Base-by-base conservation (phyloP, 129 eudicot genomes). In the Apium graveolens region DNA sequence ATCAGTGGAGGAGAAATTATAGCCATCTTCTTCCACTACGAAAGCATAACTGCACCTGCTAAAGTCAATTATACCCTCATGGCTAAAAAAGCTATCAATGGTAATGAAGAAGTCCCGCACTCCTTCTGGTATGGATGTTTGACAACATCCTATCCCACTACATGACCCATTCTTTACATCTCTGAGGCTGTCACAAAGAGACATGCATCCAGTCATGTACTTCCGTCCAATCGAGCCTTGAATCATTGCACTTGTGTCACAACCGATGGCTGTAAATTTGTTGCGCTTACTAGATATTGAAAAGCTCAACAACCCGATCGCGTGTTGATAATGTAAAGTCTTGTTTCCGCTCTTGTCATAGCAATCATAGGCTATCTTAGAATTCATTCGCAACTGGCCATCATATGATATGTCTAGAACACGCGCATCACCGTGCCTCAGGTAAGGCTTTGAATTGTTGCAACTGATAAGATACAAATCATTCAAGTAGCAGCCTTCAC, bases 101-200 rank as follows among this genome's bases (percentile, higher is more conserved):
- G 1, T 0, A 2, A 85, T n/a, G 0, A n/a, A 0, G 26, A 34
- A 26, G 34, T 24, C 29, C 13, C 66, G 26, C 17, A 81, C 83
- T 13, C 83, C 63, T 34, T 78, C 73, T 3, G 93, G 91, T 24
- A 89, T 82, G 6, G 66, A 10, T 1, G 71, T 73, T 55, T 89
- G 83, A 78, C 93, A 89, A 49, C 91, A 89, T 27, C 93, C 93
- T 2, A 83, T 73, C 38, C 91, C 91, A 2, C 66, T 71, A 70
- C 91, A 87, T 32, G 84, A 63, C 11, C 89, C 90, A 24, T 84
- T 79, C 11, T 37, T 48, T 27, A 86, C 24, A 71, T 74, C 79
- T 18, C 42, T 75, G 8, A 17, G 26, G 29, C 20, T 6, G 17
- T 4, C 26, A 29, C 93, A 87, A 27, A 6, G 48, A 57, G 93